Evolutionary conservation across 768 basidiomycete genomes (phyloP).

Genomic region (Candolleomyces eurysporus): DNA sequence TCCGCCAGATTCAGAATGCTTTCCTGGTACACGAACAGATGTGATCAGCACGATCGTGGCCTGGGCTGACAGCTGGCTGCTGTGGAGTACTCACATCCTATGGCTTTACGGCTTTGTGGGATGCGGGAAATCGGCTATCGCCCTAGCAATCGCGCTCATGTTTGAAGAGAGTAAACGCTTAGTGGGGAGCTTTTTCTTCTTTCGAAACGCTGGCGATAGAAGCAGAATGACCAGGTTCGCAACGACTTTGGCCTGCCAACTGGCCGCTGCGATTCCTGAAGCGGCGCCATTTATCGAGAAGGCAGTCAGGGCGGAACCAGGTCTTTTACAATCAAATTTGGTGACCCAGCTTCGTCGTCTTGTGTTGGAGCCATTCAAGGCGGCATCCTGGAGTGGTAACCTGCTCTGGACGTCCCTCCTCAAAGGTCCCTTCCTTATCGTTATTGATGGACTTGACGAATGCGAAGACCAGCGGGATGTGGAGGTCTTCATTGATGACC

Average conservation of each 20-base stretch:
- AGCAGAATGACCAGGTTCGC: background rate
- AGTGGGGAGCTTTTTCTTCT: background rate
- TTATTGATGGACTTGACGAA: conserved; percentile 1
- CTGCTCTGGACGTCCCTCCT: too few species aligned
- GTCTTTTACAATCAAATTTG: background rate
- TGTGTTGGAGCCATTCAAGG: background rate
- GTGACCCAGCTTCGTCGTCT: background rate
- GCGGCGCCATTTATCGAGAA: background rate
- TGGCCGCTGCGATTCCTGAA: background rate
- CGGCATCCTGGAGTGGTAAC: background rate
- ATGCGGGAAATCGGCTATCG: background rate
- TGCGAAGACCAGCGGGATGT: background rate
- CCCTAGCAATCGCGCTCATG: background rate
- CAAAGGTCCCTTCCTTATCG: background rate
- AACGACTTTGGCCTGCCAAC: background rate
- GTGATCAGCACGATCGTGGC: too few species aligned
- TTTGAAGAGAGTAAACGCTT: background rate
- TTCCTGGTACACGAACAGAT: too few species aligned
- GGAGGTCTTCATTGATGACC: too few species aligned
- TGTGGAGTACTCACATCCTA: background rate
- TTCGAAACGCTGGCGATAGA: background rate
- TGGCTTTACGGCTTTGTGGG: background rate
- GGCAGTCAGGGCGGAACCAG: background rate
- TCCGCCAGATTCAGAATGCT: too few species aligned
- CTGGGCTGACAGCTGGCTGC: too few species aligned